phyloP scores from a whole-genome alignment of 2,329 filamentous ascomycete species.

The Sclerotinia borealis region DNA sequence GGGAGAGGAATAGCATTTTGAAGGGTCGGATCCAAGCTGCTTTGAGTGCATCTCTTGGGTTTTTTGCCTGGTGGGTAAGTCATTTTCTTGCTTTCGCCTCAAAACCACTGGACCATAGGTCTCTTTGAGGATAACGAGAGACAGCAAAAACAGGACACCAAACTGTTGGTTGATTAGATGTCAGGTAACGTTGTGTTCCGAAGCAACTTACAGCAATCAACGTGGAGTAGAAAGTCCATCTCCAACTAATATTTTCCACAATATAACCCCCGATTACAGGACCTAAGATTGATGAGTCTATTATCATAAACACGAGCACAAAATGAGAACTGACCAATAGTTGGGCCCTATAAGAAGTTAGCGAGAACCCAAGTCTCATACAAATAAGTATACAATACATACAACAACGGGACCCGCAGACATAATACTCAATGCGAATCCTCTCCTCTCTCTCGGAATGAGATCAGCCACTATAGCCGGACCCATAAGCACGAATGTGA shows the following conservation, averaged over 20 bases:
- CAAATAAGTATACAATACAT: neutral
- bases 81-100: slow-evolving; percentile 33
- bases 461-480: neutral
- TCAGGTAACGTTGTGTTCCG: slow-evolving; percentile 27
- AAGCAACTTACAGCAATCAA: slow-evolving; percentile 38
- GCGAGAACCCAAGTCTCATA: neutral
- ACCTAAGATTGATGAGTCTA: slow-evolving; percentile 26
- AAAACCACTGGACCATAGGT: slow-evolving; percentile 45
- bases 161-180: neutral
- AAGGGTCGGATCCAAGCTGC: neutral
- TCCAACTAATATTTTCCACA: slow-evolving; percentile 41
- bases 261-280: slow-evolving; percentile 48
- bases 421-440: neutral
- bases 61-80: neutral
- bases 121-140: slow-evolving; percentile 39
- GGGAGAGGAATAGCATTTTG: neutral
- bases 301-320: neutral
- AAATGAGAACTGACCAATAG: neutral
- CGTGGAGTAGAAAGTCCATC: slow-evolving; percentile 48
- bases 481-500: neutral
- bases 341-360: neutral
- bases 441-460: neutral
- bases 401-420: neutral
- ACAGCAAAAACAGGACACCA: slow-evolving; percentile 29
- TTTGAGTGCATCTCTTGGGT: neutral